phyloP scores from a whole-genome alignment of 140 eudicot species.

The Flaveria floridana region DNA sequence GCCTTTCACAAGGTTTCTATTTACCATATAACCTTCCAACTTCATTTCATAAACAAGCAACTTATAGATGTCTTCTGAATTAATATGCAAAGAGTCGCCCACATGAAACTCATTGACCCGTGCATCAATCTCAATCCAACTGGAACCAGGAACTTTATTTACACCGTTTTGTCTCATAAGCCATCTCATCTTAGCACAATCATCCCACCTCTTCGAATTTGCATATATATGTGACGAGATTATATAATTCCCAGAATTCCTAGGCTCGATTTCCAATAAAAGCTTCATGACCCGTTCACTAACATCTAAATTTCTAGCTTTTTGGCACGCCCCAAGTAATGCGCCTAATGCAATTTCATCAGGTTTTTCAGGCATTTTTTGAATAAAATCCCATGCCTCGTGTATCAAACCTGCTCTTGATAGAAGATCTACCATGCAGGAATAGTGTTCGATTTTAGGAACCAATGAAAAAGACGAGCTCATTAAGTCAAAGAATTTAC shows the following conservation, averaged over 20 bases:
- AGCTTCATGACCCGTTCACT: constrained; percentile 63
- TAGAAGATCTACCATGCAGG: constrained; percentile 91
- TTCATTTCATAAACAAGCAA: constrained; percentile 54
- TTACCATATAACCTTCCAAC: constrained; percentile 36
- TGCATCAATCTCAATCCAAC: constrained; percentile 68
- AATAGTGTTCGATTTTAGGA: constrained; percentile 78
- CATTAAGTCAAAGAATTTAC: constrained; percentile 55
- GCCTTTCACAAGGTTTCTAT: constrained; percentile 26
- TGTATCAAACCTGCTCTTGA: constrained; percentile 72
- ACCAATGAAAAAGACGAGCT: constrained; percentile 44
- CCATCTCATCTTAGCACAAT: constrained; percentile 72
- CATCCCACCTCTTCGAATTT: constrained; percentile 67
- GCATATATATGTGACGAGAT: constrained; percentile 78
- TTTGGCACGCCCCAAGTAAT: constrained; percentile 79
- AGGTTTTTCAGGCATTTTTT: constrained; percentile 78
- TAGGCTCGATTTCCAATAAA: constrained; percentile 63
- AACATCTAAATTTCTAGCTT: constrained; percentile 61
- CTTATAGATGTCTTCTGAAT: constrained; percentile 40
- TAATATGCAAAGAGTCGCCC: constrained; percentile 45
- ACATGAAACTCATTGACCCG: constrained; percentile 61
- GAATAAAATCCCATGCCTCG: constrained; percentile 85
- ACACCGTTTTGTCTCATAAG: constrained; percentile 75
- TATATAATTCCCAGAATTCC: constrained; percentile 71
- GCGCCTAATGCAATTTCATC: constrained; percentile 78
- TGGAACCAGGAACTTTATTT: constrained; percentile 69